Evolutionary conservation across 2,329 filamentous ascomycete species (phyloP), one percentile per base, ranked within the genome.

Genomic region (Trichoderma sp.): DNA sequence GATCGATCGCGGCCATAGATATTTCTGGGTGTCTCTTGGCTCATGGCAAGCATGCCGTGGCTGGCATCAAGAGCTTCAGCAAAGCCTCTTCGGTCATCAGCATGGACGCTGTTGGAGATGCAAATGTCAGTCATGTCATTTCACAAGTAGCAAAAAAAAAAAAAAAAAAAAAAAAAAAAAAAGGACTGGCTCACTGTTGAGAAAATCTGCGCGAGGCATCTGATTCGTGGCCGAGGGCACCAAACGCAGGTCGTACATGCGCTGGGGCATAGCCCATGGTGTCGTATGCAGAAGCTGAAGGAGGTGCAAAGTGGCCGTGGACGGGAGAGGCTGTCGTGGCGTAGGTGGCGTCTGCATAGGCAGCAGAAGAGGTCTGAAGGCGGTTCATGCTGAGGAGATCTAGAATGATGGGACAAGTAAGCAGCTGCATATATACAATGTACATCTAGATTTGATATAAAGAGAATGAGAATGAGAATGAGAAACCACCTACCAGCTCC

Each of bases 21-120:
- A 77, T 95, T 96, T 71, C 94, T 86, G 14, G 94, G 93, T 1
- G 94, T 97, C 75, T 97, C 94, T 81, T 97, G 94, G 86, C 93
- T 97, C 87, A 98, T 92, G 46, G 94, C 93, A 30, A 97, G 87
- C 92, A 98, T 97, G 74, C 94, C 93, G 71, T 96, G 91, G 78
- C 94, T 94, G 28, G 94, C 94, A 79, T 97, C 95, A 68, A 98
- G 89, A 32, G 93, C 93, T 77, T 97, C 95, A 73, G 91, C 92
- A 79, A 94, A 96, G 74, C 90, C 91, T 74, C 90, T 79, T 84
- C 89, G 77, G 81, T 87, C 83, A 81, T 87, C 79, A 81, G 79
- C 77, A 24, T 78, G 83, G 63, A 87, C 52, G 59, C 68, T 68
- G 16, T 81, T 60, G 39, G 26, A 24, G 30, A 18, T n/a, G 13